These are phyloP conservation scores for Lentinula lateritia DNA, from an alignment of 768 basidiomycete genomes.

Conservation along the genomic window DNA sequence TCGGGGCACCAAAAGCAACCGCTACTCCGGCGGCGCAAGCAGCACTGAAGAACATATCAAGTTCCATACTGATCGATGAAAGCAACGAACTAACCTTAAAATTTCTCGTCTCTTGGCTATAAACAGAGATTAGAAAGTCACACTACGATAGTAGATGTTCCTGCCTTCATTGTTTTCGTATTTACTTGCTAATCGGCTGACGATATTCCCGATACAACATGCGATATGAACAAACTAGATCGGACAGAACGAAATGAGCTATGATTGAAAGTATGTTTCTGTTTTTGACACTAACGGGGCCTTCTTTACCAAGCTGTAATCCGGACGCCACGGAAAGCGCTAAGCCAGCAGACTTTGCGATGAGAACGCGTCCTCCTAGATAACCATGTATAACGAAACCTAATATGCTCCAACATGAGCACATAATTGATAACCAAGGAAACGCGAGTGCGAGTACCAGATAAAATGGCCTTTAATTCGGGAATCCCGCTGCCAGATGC, in stretches of 20 bases:
- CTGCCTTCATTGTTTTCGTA: constrained; percentile 94
- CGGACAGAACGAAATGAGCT: constrained; percentile 12
- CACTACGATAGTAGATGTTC: constrained; percentile 6
- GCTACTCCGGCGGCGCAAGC: constrained; percentile 97
- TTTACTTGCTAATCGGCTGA: constrained; percentile 79
- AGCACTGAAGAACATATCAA: constrained; percentile 45
- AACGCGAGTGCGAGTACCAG: constrained; percentile 42
- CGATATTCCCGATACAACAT: constrained; percentile 88
- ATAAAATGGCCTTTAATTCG: constrained; percentile 92
- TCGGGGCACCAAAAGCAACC: constrained; percentile 95
- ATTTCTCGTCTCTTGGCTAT: constrained; percentile 91
- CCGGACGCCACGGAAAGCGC: constrained; percentile 91
- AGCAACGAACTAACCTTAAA: constrained; percentile 25
- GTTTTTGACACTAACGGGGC: neutral
- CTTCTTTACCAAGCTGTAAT: constrained; percentile 61
- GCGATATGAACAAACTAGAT: constrained; percentile 80
- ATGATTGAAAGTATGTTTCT: constrained; percentile 37
- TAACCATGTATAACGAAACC: constrained; percentile 98
- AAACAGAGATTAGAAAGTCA: neutral
- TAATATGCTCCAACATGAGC: constrained; percentile 14
- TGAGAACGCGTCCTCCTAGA: constrained; percentile 82
- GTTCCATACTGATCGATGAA: neutral
- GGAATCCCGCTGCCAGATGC: constrained; percentile 96
- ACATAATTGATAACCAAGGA: neutral
- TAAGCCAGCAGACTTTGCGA: constrained; percentile 87